phyloP scores from a whole-genome alignment of 352 stramenopile genomes.

The Thalassiosira exigua region DNA sequence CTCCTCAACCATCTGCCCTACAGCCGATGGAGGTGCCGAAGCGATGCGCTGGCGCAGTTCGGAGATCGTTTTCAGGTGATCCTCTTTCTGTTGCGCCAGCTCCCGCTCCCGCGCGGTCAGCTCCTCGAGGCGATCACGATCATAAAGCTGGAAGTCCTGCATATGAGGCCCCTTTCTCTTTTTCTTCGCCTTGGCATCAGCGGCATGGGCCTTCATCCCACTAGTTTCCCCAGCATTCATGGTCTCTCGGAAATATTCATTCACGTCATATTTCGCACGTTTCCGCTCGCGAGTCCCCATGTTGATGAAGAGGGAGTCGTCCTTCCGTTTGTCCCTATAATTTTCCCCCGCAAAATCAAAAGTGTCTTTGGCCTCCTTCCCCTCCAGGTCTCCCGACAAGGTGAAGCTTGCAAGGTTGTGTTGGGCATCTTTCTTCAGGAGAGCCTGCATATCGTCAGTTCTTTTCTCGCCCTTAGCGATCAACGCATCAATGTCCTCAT shows the following conservation, averaged over 20 bases:
- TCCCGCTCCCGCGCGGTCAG: constrained; percentile 83
- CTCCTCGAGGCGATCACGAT: constrained; percentile 89
- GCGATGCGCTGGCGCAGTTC: constrained; percentile 74
- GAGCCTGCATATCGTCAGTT: constrained; percentile 81
- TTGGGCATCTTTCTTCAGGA: constrained; percentile 90
- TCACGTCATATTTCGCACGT: constrained; percentile 78
- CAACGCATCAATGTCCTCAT: constrained; percentile 88
- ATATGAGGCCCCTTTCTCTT: constrained; percentile 89
- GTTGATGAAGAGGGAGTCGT: constrained; percentile 73
- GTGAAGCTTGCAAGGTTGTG: constrained; percentile 97
- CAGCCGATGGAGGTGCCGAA: constrained; percentile 28
- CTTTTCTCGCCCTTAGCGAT: constrained; percentile 83
- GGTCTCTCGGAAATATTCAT: constrained; percentile 72
- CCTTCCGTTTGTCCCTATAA: constrained; percentile 79
- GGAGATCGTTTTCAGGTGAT: constrained; percentile 86
- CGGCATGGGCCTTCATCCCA: too few relatives aligned
- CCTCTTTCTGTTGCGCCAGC: constrained; percentile 87
- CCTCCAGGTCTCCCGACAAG: constrained; percentile 89
- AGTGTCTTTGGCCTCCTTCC: constrained; percentile 79
- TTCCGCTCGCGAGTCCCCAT: constrained; percentile 83
- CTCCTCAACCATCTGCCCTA: constrained; percentile 86
- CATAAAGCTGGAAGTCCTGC: constrained; percentile 96
- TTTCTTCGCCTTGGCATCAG: constrained; percentile 80
- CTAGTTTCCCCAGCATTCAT: constrained; percentile 60
- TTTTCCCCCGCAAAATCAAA: constrained; percentile 88